Percentiles rank a stretch among this genome's conserved stretches.
These are phyloP conservation scores for Microcyclospora pomicola DNA, from an alignment of 2,329 filamentous ascomycete species.

Conservation along the genomic window DNA sequence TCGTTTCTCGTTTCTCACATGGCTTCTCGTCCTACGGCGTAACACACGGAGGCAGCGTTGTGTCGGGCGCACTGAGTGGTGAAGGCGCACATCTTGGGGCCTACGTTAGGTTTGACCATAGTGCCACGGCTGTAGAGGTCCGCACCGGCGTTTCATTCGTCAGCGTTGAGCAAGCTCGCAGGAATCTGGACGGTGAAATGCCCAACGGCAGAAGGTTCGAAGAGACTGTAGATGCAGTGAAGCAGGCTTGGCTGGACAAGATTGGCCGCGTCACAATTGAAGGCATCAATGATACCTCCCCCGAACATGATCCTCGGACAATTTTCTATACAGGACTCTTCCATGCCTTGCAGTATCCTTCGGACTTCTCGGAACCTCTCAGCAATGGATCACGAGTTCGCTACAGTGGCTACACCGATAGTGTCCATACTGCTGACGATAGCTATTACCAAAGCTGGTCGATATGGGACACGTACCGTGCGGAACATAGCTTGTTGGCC, in stretches of 20 bases:
- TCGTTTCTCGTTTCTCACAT: conserved; percentile 34
- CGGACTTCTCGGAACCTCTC: conserved; percentile 34
- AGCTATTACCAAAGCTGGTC: conserved; percentile 40
- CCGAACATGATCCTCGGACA: conserved; percentile 29
- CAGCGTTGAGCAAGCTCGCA: conserved; percentile 34
- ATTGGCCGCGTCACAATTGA: conserved; percentile 30
- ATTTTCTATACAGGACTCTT: conserved; percentile 36
- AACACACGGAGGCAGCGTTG: conserved; percentile 17
- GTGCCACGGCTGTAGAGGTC: conserved; percentile 27
- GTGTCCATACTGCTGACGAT: conserved; percentile 27
- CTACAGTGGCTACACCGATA: conserved; percentile 37
- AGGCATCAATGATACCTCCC: conserved; percentile 29
- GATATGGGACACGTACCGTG: conserved; percentile 38
- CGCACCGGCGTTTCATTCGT: conserved; percentile 35
- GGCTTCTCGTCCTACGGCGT: conserved; percentile 28
- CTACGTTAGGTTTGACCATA: conserved; percentile 27
- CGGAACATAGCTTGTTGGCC: conserved; percentile 33
- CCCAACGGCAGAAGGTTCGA: conserved; percentile 26
- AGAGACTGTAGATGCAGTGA: conserved; percentile 27
- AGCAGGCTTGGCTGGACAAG: conserved; percentile 34
- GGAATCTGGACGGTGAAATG: conserved; percentile 32
- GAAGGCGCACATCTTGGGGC: conserved; percentile 28
- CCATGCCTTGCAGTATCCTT: conserved; percentile 36
- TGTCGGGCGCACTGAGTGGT: conserved; percentile 10
- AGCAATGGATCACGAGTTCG: conserved; percentile 20